Base-by-base conservation (phyloP, 164 flowering plant genomes). In the Magnolia changhungtana region DNA sequence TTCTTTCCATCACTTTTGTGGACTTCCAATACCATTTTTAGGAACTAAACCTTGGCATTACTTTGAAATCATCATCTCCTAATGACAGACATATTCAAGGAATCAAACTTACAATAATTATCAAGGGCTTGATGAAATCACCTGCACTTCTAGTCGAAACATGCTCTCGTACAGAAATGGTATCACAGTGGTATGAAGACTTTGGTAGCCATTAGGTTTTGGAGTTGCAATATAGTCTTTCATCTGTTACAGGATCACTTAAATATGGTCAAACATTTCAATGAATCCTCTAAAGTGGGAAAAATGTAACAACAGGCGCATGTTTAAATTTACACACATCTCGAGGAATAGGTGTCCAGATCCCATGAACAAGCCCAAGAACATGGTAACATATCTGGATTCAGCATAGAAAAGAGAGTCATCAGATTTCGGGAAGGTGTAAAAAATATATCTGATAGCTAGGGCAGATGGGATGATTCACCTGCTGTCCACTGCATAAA, bases 171-270 rank as follows among this genome's bases (percentile, higher is more conserved):
- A 91, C 72, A 96, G 85, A 82, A 96, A 96, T 63, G 99, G 99
- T 71, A 96, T 94, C 65, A 94, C 95, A 50, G 91, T 91, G 64
- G 98, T 96, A 81, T 96, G 98, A 66, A 96, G 92, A 85, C 98
- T 94, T 79, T 96, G 97, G 78, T 96, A 96, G 70, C 99, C 99
- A 87, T 96, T 96, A 76, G 98, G 97, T 77, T 94, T 96, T 74
- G 99, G 97, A 23, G 97, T 96, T 71, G 98, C 99, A 79, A 96
- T 94, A 68, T 92, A 94, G 81, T 96, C 99, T 80, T 96, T 96
- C 90, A 91, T 87, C 99, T 96, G 93, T 72, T 11, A 51, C 13
- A 50, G 66, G 67, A 77, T 49, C 8, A 69, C 55, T 2, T 4
- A 16, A 67, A 51, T n/a, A 45, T 58, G 10, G 21, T 21, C 6